phyloP scores from a whole-genome alignment of 495 filamentous ascomycete genomes.

The Thozetella sp. region DNA sequence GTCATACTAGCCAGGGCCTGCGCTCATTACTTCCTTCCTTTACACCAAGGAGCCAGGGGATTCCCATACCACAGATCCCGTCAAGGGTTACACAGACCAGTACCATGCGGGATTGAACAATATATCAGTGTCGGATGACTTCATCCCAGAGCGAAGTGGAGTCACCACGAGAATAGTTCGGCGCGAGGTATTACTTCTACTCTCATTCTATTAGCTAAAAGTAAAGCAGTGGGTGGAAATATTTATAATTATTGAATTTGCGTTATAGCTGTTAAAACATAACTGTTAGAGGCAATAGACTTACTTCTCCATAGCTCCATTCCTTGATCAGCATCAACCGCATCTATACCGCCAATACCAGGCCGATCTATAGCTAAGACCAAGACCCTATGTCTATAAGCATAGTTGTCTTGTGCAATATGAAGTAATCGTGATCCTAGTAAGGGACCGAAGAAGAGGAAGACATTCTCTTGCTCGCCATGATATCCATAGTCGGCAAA shows the following conservation, averaged over 20 bases:
- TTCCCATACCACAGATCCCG: too few species aligned
- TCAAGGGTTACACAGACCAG: too few species aligned
- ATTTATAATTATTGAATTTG: not conserved
- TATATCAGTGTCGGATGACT: too few species aligned
- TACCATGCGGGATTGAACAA: too few species aligned
- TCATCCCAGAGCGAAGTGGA: too few species aligned
- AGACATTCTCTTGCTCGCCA: constrained; percentile 4
- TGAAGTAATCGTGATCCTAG: constrained; percentile 3
- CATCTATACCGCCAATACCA: constrained; percentile 7
- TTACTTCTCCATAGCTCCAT: constrained; percentile 4
- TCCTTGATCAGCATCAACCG: not conserved
- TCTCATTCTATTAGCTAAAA: not conserved
- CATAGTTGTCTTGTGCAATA: constrained; percentile 5
- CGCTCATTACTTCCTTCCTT: too few species aligned
- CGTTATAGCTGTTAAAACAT: not conserved
- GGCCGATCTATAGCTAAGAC: constrained; percentile 4
- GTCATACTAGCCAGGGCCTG: too few species aligned
- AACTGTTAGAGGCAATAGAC: not conserved
- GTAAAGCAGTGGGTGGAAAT: too few species aligned
- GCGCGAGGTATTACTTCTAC: constrained; percentile 6
- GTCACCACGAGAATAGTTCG: too few species aligned
- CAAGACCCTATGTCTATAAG: not conserved
- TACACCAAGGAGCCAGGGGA: too few species aligned
- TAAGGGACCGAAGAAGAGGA: constrained; percentile 8
- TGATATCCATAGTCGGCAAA: constrained; percentile 9